These are phyloP conservation scores for Uncinocarpus reesii DNA, from an alignment of 2,329 filamentous ascomycete genomes.

Conservation along the genomic window DNA sequence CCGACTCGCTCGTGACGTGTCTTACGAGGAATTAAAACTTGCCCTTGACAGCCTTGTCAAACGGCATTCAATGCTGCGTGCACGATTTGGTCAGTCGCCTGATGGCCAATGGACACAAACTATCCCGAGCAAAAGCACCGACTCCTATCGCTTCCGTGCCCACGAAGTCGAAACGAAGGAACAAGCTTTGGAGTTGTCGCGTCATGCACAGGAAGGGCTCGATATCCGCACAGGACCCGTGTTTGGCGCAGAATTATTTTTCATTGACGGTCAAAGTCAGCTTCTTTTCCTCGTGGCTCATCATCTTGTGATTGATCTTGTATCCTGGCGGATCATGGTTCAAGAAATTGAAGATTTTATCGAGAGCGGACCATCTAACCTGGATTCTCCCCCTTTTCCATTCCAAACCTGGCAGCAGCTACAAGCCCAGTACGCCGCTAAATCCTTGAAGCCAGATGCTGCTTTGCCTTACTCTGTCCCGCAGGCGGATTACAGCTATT, in stretches of 20 bases:
- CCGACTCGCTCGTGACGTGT: slow-evolving; percentile 23
- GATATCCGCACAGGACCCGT: slow-evolving; percentile 32
- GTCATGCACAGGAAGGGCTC: slow-evolving; percentile 27
- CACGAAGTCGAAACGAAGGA: neutral
- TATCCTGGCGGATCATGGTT: slow-evolving; percentile 34
- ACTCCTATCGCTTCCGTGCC: neutral
- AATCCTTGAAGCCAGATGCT: slow-evolving; percentile 12
- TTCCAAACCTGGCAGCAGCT: slow-evolving; percentile 32
- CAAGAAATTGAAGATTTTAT: slow-evolving; percentile 15
- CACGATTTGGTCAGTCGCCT: slow-evolving; percentile 23
- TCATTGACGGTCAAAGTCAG: slow-evolving; percentile 23
- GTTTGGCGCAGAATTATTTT: slow-evolving; percentile 37
- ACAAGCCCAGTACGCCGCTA: slow-evolving; percentile 21
- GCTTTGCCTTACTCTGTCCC: too few relatives aligned
- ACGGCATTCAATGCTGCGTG: slow-evolving; percentile 32
- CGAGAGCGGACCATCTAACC: slow-evolving; percentile 21
- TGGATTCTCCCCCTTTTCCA: slow-evolving; percentile 24
- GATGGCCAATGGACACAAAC: slow-evolving; percentile 20
- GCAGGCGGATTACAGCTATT: too few relatives aligned
- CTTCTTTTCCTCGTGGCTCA: slow-evolving; percentile 28
- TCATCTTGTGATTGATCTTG: slow-evolving; percentile 33
- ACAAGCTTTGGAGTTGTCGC: slow-evolving; percentile 15
- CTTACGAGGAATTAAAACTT: slow-evolving; percentile 19
- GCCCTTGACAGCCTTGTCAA: slow-evolving; percentile 27
- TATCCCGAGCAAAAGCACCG: neutral